phyloP scores from a whole-genome alignment of 2,329 filamentous ascomycete genomes.

The Capronia coronata region DNA sequence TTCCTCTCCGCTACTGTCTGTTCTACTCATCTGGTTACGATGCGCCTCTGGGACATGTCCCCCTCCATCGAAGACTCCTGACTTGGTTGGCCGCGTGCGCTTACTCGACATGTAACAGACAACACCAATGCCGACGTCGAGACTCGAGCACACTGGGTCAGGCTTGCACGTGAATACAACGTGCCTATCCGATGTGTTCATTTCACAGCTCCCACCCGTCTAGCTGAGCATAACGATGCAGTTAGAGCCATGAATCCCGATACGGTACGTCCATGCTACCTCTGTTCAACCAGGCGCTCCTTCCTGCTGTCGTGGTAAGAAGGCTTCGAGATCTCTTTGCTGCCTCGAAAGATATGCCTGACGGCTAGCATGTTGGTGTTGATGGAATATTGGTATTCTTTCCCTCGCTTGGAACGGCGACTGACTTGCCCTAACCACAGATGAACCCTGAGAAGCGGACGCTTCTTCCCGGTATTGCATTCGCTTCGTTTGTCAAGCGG shows the following conservation, averaged over 20 bases:
- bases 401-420: neutral
- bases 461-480: constrained; percentile 71
- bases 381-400: neutral
- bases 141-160: constrained; percentile 70
- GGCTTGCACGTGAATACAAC: constrained; percentile 61
- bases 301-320: neutral
- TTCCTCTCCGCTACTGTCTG: neutral
- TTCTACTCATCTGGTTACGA: neutral
- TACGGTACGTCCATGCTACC: constrained; percentile 14
- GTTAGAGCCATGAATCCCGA: constrained; percentile 61
- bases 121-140: constrained; percentile 89
- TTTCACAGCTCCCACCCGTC: constrained; percentile 64
- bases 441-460: constrained; percentile 77
- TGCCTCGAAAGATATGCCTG: neutral
- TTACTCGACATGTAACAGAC: constrained; percentile 48
- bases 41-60: neutral
- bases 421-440: constrained; percentile 34
- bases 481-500: constrained; percentile 64
- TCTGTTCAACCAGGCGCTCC: neutral
- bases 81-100: constrained; percentile 3
- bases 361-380: too few relatives aligned
- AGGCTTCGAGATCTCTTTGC: constrained; percentile 17
- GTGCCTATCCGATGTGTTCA: constrained; percentile 78
- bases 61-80: neutral
- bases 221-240: constrained; percentile 81